Evolutionary conservation across 768 basidiomycete genomes (phyloP), one percentile per base, ranked within the genome.

Genomic region (Kwoniella pini): DNA sequence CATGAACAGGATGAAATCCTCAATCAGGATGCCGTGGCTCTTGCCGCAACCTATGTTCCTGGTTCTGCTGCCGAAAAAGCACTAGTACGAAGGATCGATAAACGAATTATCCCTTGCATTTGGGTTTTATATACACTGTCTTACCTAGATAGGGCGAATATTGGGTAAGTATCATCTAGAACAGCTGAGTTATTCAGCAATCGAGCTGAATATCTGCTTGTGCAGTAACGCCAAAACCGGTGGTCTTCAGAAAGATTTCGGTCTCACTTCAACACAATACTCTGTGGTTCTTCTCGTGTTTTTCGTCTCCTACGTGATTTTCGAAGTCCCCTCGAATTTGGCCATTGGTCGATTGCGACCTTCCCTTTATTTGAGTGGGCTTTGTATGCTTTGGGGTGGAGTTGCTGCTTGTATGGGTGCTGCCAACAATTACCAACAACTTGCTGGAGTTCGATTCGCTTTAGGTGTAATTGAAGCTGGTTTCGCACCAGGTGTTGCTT

Each of bases 331-430:
- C 0, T 69, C 66, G 9, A 78, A 78, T 59, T 56, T 78, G 28
- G 30, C 75, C 33, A 61, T 78, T 39, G 64, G 71, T 36, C 67
- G 76, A 44, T 64, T 75, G 49, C 68, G 69, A 48, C 76, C 76
- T 15, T 68, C 71, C 3, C 46, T 78, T 28, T 78, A 78, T 53
- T 68, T 78, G n/a, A 61, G 60, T 17, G 72, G 39, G 27, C 65
- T 78, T 1, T 76, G 75, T 61, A 52, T 74, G n/a, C 24, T 72
- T 30, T 79, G 75, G 75, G 77, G 77, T 31, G 74, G 64, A 42
- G 66, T 79, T 52, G 74, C 76, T 12, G 75, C 74, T 28, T 70
- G 56, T 27, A 69, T 77, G 63, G 77, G 69, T 40, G 77, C 72
- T 33, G 62, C 65, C 54, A 54, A 67, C 40, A 70, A 69, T 30